Evolutionary conservation across 179 eudicot genomes (phyloP).

Genomic region (Beta macrorhiza): DNA sequence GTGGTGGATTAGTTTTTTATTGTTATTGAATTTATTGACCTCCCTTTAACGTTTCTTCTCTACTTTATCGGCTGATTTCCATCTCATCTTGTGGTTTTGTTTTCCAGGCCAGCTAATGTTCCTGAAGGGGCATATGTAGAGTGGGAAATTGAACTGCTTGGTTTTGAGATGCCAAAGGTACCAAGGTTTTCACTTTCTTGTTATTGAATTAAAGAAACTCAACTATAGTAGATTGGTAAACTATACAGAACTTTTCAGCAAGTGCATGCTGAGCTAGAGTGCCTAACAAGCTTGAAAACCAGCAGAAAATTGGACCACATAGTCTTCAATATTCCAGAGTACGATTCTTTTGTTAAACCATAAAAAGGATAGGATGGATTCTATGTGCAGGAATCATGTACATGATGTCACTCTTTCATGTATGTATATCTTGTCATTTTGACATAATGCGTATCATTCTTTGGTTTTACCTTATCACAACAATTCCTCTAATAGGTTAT

Average conservation of each 20-base stretch:
- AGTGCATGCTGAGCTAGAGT: background rate
- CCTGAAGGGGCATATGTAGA: slow-evolving; percentile 85
- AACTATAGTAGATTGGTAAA: background rate
- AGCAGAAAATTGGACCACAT: background rate
- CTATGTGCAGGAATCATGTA: background rate
- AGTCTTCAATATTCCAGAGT: background rate
- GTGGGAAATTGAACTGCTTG: slow-evolving; percentile 99
- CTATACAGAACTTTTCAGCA: background rate
- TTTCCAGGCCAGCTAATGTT: slow-evolving; percentile 75
- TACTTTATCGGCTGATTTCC: slow-evolving; percentile 2
- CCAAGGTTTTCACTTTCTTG: background rate
- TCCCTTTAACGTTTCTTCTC: background rate
- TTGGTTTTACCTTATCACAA: slow-evolving; percentile 5
- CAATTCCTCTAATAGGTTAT: background rate
- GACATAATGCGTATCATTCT: background rate
- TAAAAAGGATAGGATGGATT: background rate
- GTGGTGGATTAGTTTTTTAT: background rate
- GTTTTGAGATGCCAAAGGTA: slow-evolving; percentile 90
- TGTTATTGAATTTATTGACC: background rate
- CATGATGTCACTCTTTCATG: background rate
- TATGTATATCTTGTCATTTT: slow-evolving; percentile 3
- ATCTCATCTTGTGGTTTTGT: slow-evolving; percentile 23
- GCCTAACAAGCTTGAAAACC: background rate
- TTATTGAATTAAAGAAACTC: background rate
- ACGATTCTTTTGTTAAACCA: background rate